Conservation (phyloP, 352 stramenopile genomes). For the Aphanomyces astaci region DNA sequence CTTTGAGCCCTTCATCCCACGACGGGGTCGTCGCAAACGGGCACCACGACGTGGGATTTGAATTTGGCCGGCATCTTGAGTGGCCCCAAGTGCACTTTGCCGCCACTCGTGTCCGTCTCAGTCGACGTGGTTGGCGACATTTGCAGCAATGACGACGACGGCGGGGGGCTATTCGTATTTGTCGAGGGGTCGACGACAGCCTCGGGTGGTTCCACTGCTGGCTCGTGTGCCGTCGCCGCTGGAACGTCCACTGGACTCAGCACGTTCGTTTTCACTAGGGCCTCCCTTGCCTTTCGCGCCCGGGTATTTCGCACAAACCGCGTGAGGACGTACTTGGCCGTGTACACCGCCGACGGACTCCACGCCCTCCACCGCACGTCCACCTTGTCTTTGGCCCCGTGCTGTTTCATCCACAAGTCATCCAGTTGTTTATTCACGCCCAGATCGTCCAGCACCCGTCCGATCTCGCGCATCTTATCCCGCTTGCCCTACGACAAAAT, state of each 20-base stretch:
- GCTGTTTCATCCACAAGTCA: slow-evolving; percentile 9
- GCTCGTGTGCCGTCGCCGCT: no score
- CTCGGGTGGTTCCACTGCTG: not conserved
- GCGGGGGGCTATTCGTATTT: no score
- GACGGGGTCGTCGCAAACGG: not conserved
- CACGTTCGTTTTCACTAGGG: not conserved
- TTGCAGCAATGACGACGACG: not conserved
- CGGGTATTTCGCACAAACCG: not conserved
- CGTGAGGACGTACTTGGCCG: not conserved
- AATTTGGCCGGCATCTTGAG: not conserved
- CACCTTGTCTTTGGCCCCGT: not conserved
- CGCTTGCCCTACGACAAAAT: slow-evolving; percentile 3
- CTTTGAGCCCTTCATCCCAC: no score
- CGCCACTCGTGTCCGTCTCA: not conserved
- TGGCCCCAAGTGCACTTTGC: not conserved
- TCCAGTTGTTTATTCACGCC: slow-evolving; percentile 20
- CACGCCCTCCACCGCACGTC: not conserved
- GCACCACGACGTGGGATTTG: not conserved
- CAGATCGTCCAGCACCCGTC: slow-evolving; percentile 8
- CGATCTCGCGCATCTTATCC: not conserved
- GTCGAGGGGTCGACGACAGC: no score
- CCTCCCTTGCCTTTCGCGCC: not conserved
- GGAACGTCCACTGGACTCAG: not conserved
- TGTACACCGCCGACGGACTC: not conserved
- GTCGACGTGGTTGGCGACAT: not conserved